Conservation (phyloP, 2,329 filamentous ascomycete genomes). For the Ophiostoma sp. region DNA sequence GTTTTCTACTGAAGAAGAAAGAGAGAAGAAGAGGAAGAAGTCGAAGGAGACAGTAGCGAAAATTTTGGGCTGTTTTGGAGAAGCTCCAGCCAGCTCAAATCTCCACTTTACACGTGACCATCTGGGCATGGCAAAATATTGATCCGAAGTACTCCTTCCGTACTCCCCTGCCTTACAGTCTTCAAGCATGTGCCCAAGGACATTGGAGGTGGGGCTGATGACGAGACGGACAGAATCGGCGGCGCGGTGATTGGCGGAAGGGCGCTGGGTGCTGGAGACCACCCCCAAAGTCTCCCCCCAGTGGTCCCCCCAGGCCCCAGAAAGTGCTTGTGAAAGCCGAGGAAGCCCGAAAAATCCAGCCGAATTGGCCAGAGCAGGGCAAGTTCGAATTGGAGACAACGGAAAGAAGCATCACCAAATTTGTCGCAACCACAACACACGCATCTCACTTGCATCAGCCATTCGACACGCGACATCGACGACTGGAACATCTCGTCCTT, state of each 20-base stretch:
- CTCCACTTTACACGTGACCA: conserved; percentile 25
- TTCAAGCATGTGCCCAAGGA: neutral
- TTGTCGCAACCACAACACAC: neutral
- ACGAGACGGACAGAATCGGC: conserved; percentile 30
- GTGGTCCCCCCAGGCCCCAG: neutral
- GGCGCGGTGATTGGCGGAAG: conserved; percentile 29
- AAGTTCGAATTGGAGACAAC: neutral
- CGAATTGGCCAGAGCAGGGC: neutral
- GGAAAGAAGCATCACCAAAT: conserved; percentile 4
- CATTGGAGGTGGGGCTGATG: conserved; percentile 28
- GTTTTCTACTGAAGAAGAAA: conserved; percentile 50
- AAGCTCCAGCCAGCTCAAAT: neutral
- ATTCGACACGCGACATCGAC: conserved; percentile 17
- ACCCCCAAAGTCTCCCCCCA: neutral
- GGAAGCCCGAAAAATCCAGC: conserved; percentile 36
- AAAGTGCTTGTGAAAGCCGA: conserved; percentile 41
- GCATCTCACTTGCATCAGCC: neutral
- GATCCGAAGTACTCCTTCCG: conserved; percentile 23
- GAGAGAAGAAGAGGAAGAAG: conserved; percentile 31
- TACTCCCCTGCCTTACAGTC: neutral
- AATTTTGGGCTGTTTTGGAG: neutral
- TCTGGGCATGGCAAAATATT: conserved; percentile 27
- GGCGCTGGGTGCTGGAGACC: neutral
- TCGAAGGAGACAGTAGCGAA: neutral
- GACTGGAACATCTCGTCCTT: conserved; percentile 20